Evolutionary conservation across 2,329 filamentous ascomycete species (phyloP).

Genomic region (Epichloe hybrida): DNA sequence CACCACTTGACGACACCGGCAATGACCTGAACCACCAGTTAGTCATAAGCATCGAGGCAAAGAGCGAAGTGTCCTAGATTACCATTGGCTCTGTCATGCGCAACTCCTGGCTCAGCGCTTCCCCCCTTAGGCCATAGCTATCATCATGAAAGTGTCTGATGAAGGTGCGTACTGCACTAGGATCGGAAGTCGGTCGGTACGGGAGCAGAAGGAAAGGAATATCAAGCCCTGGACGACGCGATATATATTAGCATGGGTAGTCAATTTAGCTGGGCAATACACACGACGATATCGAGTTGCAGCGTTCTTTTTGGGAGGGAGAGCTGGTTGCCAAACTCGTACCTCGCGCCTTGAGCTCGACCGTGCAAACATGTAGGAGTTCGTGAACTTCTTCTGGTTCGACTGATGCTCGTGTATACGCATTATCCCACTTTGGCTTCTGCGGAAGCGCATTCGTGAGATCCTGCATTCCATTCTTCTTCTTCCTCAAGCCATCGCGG

Average conservation of each 20-base stretch:
- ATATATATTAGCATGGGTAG: background rate
- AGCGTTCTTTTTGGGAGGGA: background rate
- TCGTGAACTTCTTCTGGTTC: constrained; percentile 86
- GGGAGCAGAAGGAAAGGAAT: constrained; percentile 86
- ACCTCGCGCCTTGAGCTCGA: constrained; percentile 92
- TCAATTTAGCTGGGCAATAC: background rate
- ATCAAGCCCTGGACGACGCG: constrained; percentile 52
- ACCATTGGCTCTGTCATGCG: constrained; percentile 92
- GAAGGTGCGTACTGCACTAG: constrained; percentile 82
- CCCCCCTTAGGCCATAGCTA: constrained; percentile 49
- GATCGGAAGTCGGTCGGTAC: constrained; percentile 85
- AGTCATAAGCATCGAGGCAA: background rate
- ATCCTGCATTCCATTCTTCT: constrained; percentile 47
- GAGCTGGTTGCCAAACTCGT: constrained; percentile 21
- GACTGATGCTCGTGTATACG: constrained; percentile 70
- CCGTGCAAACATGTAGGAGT: constrained; percentile 69
- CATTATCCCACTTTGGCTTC: constrained; percentile 76
- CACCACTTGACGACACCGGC: constrained; percentile 97
- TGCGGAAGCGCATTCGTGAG: constrained; percentile 38
- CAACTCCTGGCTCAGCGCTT: constrained; percentile 67
- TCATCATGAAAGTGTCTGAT: constrained; percentile 83
- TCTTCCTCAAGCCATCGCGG: constrained; percentile 57
- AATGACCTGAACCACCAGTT: constrained; percentile 51
- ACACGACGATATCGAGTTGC: background rate
- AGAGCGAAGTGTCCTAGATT: constrained; percentile 18